Base-by-base conservation (phyloP, 352 stramenopile species). In the Phytopythium chamaehyphon region DNA sequence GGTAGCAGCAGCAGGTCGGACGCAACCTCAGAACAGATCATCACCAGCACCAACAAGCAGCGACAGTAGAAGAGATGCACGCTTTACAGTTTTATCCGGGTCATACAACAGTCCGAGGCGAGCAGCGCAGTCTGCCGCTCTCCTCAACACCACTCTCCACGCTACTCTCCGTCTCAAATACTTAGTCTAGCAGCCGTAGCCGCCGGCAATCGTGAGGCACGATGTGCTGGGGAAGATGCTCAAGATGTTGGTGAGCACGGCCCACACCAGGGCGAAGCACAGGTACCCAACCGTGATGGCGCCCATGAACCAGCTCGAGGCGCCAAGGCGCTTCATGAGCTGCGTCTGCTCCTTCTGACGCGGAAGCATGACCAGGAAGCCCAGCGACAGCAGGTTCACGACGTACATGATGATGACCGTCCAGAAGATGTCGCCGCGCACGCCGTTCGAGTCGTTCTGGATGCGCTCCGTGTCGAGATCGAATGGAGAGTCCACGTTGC, bases 331-430 rank as follows among this genome's bases (percentile, higher is more conserved):
- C 69, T 88, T 88, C 58, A 89, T 74, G 38, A 72, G 56, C 56
- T 85, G 78, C 1, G 75, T 76, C 54, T 86, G 60, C 45, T 74
- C 63, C 57, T 89, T 89, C 59, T 89, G 78, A 3, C 71, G 71
- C 26, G 78, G 78, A 38, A 89, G 67, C 51, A 85, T 64, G 4
- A 72, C 23, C 33, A 89, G 56, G 44, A 75, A 83, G 19, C 46
- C 43, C 11, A 87, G 58, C 37, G 73, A 82, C 31, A 77, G 57
- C 22, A 89, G 48, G 36, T 83, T 79, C 55, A 71, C 39, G 38
- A 22, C 50, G 55, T 76, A 85, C 66, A 79, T 78, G 57, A 89
- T 70, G 22, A 82, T 2, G 3, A 79, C 58, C 2, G 70, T 79
- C 50, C 65, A 57, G 15, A 72, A 84, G 10, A 89, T 55, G 33